These are phyloP conservation scores for Pichia californica DNA, from an alignment of 805 yeast genomes.

Conservation along the genomic window DNA sequence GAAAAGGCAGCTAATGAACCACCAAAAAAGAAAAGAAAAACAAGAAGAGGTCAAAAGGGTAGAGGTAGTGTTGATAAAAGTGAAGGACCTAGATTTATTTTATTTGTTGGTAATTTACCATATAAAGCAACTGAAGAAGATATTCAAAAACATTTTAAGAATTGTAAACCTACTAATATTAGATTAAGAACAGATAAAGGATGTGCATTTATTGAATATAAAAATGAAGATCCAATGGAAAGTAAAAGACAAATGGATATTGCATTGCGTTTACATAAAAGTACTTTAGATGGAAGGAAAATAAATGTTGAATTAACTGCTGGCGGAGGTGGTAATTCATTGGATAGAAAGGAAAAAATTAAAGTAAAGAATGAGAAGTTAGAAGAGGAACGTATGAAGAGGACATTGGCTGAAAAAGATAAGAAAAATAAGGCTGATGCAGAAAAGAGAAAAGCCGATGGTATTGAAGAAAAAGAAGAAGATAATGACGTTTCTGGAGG, in stretches of 20 bases:
- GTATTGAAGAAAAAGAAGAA: not conserved
- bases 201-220: slow-evolving; percentile 87
- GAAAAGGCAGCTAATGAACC: slow-evolving; percentile 25
- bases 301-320: slow-evolving; percentile 95
- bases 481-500: slow-evolving; percentile 9
- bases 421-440: slow-evolving; percentile 31
- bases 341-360: slow-evolving; percentile 59
- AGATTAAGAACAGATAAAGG: slow-evolving; percentile 83
- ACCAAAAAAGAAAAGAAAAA: slow-evolving; percentile 59
- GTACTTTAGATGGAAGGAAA: slow-evolving; percentile 59
- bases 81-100: slow-evolving; percentile 58
- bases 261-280: slow-evolving; percentile 81
- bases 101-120: slow-evolving; percentile 90
- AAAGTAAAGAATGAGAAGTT: slow-evolving; percentile 73
- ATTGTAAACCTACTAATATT: slow-evolving; percentile 63
- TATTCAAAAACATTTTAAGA: slow-evolving; percentile 64
- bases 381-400: slow-evolving; percentile 58
- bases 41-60: slow-evolving; percentile 73
- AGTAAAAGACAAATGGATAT: slow-evolving; percentile 76
- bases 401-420: slow-evolving; percentile 41
- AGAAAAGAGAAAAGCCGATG: slow-evolving; percentile 10
- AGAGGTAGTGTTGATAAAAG: slow-evolving; percentile 35
- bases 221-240: slow-evolving; percentile 35
- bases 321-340: slow-evolving; percentile 95
- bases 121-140: slow-evolving; percentile 59